Conservation (phyloP, 2,329 filamentous ascomycete species). For the Purpureocillium lavendulum region DNA sequence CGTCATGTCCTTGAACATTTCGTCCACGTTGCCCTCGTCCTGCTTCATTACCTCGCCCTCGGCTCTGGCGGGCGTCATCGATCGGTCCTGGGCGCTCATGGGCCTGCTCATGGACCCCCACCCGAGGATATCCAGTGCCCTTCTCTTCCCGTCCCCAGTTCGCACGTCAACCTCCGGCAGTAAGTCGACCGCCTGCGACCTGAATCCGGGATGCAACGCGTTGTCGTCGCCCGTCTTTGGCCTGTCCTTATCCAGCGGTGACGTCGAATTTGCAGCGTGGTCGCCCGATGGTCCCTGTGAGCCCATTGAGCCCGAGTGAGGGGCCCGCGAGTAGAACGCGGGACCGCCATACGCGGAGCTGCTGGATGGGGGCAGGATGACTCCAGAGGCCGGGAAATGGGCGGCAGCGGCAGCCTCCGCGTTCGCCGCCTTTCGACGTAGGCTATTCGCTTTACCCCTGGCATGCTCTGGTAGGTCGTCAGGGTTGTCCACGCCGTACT, state of each 20-base stretch:
- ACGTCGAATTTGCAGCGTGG: conserved; percentile 16
- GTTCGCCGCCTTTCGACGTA: conserved; percentile 63
- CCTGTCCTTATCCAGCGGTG: conserved; percentile 16
- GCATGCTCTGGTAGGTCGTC: conserved; percentile 82
- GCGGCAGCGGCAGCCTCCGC: conserved; percentile 34
- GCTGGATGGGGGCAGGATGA: conserved; percentile 12
- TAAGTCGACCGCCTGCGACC: too few species aligned
- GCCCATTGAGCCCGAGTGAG: conserved; percentile 8
- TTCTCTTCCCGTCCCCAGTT: conserved; percentile 36
- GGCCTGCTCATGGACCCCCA: conserved; percentile 29
- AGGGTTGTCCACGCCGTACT: conserved; percentile 80
- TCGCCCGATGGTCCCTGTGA: conserved; percentile 16
- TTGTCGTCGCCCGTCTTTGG: conserved; percentile 28
- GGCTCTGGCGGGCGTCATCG: conserved; percentile 17
- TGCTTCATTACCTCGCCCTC: conserved; percentile 21
- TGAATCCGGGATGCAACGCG: conserved; percentile 33
- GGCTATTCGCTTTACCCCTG: conserved; percentile 66
- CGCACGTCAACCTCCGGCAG: conserved; percentile 36
- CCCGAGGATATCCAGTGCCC: conserved; percentile 43
- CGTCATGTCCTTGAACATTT: conserved; percentile 48
- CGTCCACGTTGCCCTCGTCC: conserved; percentile 41
- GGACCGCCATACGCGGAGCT: conserved; percentile 15
- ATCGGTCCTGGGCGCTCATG: conserved; percentile 15
- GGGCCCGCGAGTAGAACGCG: conserved; percentile 14
- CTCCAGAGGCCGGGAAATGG: conserved; percentile 7